These are phyloP conservation scores for Diaporthe helianthi DNA, from an alignment of 2,329 filamentous ascomycete genomes.

Conservation along the genomic window DNA sequence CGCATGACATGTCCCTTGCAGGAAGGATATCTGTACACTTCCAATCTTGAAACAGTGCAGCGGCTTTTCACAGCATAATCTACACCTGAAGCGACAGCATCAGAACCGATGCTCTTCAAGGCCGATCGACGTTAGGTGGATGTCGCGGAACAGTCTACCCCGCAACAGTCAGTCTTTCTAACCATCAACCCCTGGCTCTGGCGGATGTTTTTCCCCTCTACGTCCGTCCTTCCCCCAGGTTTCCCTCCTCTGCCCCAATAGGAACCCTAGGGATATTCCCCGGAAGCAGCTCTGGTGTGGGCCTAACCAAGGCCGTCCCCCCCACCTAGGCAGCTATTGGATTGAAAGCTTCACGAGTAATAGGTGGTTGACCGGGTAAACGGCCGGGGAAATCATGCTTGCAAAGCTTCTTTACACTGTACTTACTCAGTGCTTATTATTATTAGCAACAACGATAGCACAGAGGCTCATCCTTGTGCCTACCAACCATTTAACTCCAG, in stretches of 20 bases:
- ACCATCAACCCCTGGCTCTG: neutral
- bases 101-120: neutral
- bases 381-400: neutral
- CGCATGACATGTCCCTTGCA: neutral
- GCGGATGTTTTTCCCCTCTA: neutral
- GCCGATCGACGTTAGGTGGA: neutral
- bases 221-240: neutral
- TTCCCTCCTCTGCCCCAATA: no score
- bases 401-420: conserved; percentile 11
- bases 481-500: no score
- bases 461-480: neutral
- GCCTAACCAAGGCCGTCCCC: neutral
- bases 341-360: no score
- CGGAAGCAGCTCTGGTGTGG: neutral
- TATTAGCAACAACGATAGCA: no score
- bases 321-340: no score
- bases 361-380: conserved; percentile 6
- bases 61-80: no score
- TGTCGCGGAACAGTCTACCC: neutral
- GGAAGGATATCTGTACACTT: no score
- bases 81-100: neutral
- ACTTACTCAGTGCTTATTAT: conserved; percentile 21
- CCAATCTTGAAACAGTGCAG: no score
- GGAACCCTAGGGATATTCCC: neutral
- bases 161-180: neutral